Percentiles rank a stretch among this genome's conserved stretches.
These are phyloP conservation scores for Xylariaceae sp. DNA, from an alignment of 2,329 filamentous ascomycete species.

Conservation along the genomic window DNA sequence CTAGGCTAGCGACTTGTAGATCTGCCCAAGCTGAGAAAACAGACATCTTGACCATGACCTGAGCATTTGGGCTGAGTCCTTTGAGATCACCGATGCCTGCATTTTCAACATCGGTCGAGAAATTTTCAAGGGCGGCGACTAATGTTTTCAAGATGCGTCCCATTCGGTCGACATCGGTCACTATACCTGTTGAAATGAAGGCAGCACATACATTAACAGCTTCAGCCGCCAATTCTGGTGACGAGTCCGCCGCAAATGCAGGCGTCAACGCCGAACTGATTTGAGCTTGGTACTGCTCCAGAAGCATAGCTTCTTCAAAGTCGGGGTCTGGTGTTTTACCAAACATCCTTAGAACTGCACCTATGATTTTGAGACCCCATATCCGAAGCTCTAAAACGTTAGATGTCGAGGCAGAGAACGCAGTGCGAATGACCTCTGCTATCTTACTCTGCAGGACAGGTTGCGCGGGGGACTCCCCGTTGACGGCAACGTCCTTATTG, in stretches of 20 bases:
- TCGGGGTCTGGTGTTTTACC: conserved; percentile 94
- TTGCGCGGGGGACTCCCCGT: conserved; percentile 76
- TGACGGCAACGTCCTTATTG: conserved; percentile 72
- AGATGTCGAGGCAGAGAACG: conserved; percentile 94
- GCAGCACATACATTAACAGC: conserved; percentile 97
- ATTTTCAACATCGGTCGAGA: conserved; percentile 75
- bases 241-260: conserved; percentile 93
- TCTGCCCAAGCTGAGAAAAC: conserved; percentile 98
- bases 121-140: conserved; percentile 87
- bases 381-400: conserved; percentile 87
- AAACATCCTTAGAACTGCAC: conserved; percentile 91
- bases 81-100: conserved; percentile 90
- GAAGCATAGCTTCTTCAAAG: conserved; percentile 91
- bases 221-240: conserved; percentile 90
- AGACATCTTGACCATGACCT: conserved; percentile 98
- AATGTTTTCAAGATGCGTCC: conserved; percentile 93
- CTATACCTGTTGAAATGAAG: conserved; percentile 95
- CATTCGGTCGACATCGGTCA: conserved; percentile 98
- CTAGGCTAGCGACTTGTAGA: conserved; percentile 88
- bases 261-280: conserved; percentile 96
- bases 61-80: conserved; percentile 89
- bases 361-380: conserved; percentile 89
- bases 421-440: conserved; percentile 92
- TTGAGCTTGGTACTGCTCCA: conserved; percentile 98
- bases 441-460: conserved; percentile 76